phyloP scores from a whole-genome alignment of 495 filamentous ascomycete species.

The Hypoxylon rickii region DNA sequence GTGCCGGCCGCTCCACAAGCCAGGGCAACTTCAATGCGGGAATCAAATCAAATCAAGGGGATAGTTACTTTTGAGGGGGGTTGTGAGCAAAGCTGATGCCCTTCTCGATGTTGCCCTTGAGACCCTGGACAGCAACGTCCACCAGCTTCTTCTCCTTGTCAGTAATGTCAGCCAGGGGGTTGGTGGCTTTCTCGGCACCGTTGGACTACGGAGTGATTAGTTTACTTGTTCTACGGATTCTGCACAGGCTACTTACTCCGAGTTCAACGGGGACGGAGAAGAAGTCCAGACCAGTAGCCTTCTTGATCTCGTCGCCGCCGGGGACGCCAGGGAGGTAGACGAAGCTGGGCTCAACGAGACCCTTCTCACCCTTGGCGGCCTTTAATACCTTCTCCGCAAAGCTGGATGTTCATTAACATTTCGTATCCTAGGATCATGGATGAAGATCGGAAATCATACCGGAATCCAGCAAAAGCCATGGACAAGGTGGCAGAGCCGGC shows the following conservation, averaged over 20 bases:
- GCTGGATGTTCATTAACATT: constrained; percentile 49
- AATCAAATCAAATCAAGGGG: constrained; percentile 34
- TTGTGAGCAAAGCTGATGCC: constrained; percentile 87
- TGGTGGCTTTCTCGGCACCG: constrained; percentile 80
- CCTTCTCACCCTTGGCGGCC: constrained; percentile 83
- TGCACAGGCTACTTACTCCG: constrained; percentile 65
- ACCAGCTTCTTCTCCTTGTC: constrained; percentile 87
- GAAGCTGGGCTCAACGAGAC: constrained; percentile 90
- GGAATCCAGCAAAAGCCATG: constrained; percentile 96
- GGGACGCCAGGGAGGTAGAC: constrained; percentile 89
- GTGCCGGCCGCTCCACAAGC: constrained; percentile 4
- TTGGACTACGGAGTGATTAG: constrained; percentile 59
- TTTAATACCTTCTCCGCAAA: constrained; percentile 93
- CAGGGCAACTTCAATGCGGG: constrained; percentile 30
- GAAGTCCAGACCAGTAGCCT: constrained; percentile 84
- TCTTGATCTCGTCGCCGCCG: constrained; percentile 81
- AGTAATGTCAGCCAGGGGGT: constrained; percentile 73
- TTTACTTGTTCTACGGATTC: constrained; percentile 38
- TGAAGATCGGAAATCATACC: constrained; percentile 54
- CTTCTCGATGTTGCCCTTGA: constrained; percentile 93
- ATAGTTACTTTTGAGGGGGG: constrained; percentile 65
- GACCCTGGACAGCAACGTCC: constrained; percentile 68
- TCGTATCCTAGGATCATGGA: not conserved
- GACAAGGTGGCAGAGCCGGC: constrained; percentile 93
- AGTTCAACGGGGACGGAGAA: constrained; percentile 96